Evolutionary conservation across 257 asterid species (phyloP).

Genomic region (Asclepias syriaca): DNA sequence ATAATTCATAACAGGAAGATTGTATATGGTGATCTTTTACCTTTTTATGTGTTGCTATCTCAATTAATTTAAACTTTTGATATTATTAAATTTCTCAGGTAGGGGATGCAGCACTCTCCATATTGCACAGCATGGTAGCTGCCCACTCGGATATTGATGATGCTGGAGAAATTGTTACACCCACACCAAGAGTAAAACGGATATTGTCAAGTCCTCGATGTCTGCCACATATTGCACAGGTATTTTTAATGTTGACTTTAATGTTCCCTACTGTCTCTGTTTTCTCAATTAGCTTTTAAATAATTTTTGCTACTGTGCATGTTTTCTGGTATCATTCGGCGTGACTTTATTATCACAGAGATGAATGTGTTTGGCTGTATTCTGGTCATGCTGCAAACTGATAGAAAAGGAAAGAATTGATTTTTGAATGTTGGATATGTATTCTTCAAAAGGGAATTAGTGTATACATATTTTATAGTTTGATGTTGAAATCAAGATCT

Average conservation of each 20-base stretch:
- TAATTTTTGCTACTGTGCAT: not conserved
- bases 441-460: not conserved
- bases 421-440: not conserved
- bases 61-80: not conserved
- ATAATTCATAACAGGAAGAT: not conserved
- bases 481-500: not conserved
- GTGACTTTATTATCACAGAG: not conserved
- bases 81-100: slow-evolving; percentile 42
- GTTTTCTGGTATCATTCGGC: not conserved
- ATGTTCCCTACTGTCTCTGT: slow-evolving; percentile 4
- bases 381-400: not conserved
- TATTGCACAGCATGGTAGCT: slow-evolving; percentile 95
- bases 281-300: slow-evolving; percentile 3
- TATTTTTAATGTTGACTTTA: slow-evolving; percentile 22
- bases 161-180: slow-evolving; percentile 98
- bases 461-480: not conserved
- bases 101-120: slow-evolving; percentile 84
- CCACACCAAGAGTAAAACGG: slow-evolving; percentile 93
- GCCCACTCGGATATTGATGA: slow-evolving; percentile 98
- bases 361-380: not conserved
- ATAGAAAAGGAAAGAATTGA: not conserved
- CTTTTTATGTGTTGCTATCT: not conserved
- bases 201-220: slow-evolving; percentile 92
- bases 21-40: slow-evolving; percentile 1
- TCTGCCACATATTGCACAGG: slow-evolving; percentile 97